These are phyloP conservation scores for Picochlorum sp. DNA, from an alignment of 139 green algal species.

Conservation along the genomic window DNA sequence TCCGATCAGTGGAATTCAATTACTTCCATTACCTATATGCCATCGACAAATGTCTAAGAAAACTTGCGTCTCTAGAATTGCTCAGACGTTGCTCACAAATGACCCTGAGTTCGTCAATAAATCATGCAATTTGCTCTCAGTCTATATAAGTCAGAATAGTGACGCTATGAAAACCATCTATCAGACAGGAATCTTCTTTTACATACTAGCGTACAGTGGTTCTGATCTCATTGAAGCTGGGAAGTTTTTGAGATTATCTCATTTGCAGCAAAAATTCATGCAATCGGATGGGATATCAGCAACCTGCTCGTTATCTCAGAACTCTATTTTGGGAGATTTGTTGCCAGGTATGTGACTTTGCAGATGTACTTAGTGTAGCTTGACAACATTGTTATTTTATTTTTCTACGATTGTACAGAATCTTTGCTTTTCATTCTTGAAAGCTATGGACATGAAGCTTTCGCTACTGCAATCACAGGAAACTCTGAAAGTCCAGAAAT, in stretches of 20 bases:
- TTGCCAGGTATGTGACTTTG: slow-evolving; percentile 44
- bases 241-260: slow-evolving; percentile 49
- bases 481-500: slow-evolving; percentile 87
- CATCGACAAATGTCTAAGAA: slow-evolving; percentile 54
- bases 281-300: slow-evolving; percentile 6
- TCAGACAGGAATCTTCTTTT: slow-evolving; percentile 80
- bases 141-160: slow-evolving; percentile 50
- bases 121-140: slow-evolving; percentile 50
- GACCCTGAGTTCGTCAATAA: slow-evolving; percentile 69
- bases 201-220: slow-evolving; percentile 76
- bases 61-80: slow-evolving; percentile 49
- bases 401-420: slow-evolving; percentile 33
- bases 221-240: slow-evolving; percentile 68
- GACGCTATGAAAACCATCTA: slow-evolving; percentile 65
- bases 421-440: slow-evolving; percentile 82
- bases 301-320: slow-evolving; percentile 44
- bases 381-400: background rate
- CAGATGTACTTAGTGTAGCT: background rate
- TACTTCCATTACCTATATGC: slow-evolving; percentile 68
- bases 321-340: slow-evolving; percentile 72
- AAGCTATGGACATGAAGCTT: slow-evolving; percentile 48
- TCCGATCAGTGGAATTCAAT: slow-evolving; percentile 12
- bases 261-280: slow-evolving; percentile 39
- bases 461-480: slow-evolving; percentile 67
- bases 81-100: slow-evolving; percentile 63